Evolutionary conservation across 257 asterid genomes (phyloP), one percentile per base, ranked within the genome.

Genomic region (Eustoma russellianum): DNA sequence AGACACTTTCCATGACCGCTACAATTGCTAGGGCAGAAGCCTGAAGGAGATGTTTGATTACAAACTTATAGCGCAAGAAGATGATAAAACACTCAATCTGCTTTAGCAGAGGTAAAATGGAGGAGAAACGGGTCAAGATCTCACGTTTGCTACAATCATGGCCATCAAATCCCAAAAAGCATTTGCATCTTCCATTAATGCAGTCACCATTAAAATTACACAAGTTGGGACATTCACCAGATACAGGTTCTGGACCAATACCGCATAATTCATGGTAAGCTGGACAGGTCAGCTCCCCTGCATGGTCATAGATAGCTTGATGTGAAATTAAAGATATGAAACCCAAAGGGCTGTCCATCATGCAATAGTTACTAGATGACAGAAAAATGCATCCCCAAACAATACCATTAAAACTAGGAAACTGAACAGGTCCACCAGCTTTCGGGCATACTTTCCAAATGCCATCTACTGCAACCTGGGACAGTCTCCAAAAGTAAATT

Each of bases 221-320:
- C 46, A 95, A 73, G 61, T 55, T 78, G 61, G 86, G 97, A 55
- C 99, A 93, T 65, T 64, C 94, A 62, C 88, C 88, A 58, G 92
- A 75, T 28, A 70, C 49, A 0, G 86, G 83, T 50, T 72, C 80
- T 17, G 91, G 87, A 16, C 75, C 82, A n/a, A 70, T 61, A 33
- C 71, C 67, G 72, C 99, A 93, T 55, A 93, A 83, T 66, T 93
- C 99, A 50, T 74, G 91, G 85, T 81, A 85, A 41, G 95, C 93
- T n/a, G 99, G 97, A 79, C 99, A 93, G 71, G 73, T 70, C 63
- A 93, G 67, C 38, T 83, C 99, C 60, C 99, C 99, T 93, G 62
- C 44, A 76, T 45, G 67, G 15, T 47, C 19, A 38, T 19, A 55
- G 52, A 48, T n/a, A 49, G 60, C 8, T 13, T 18, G 33, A n/a